Conservation (phyloP, 2,329 filamentous ascomycete genomes). For the Beauveria sp. region DNA sequence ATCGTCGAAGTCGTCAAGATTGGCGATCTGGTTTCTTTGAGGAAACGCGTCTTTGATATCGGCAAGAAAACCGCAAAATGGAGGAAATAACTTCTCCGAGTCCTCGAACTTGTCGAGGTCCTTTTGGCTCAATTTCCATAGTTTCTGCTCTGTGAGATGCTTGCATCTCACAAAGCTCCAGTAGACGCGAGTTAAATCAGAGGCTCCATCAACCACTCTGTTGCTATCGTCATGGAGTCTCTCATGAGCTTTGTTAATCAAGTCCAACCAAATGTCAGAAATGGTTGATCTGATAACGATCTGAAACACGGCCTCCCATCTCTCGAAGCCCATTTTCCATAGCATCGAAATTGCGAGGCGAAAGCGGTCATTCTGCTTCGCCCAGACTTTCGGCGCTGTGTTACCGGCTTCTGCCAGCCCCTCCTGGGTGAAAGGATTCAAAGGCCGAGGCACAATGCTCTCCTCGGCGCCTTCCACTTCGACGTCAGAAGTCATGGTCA, state of each 20-base stretch:
- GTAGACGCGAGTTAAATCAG: slow-evolving; percentile 26
- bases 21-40: slow-evolving; percentile 26
- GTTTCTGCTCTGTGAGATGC: slow-evolving; percentile 15
- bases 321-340: slow-evolving; percentile 15
- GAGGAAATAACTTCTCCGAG: slow-evolving; percentile 13
- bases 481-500: not conserved
- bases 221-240: not conserved
- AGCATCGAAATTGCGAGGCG: slow-evolving; percentile 25
- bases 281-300: slow-evolving; percentile 2
- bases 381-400: slow-evolving; percentile 16
- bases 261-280: not conserved
- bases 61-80: slow-evolving; percentile 23
- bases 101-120: slow-evolving; percentile 14
- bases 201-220: slow-evolving; percentile 12
- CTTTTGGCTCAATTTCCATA: slow-evolving; percentile 16
- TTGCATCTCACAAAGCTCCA: slow-evolving; percentile 23
- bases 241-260: not conserved
- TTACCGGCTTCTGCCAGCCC: slow-evolving; percentile 8
- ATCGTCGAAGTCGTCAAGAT: slow-evolving; percentile 17
- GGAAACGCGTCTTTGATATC: slow-evolving; percentile 22
- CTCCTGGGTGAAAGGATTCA: not conserved
- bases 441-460: not conserved
- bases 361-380: slow-evolving; percentile 15
- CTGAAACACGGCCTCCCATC: slow-evolving; percentile 20
- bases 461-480: slow-evolving; percentile 4